These are phyloP conservation scores for Rhizoclosmatium sp. DNA, from an alignment of 192 early-diverging fungal species.

Conservation along the genomic window DNA sequence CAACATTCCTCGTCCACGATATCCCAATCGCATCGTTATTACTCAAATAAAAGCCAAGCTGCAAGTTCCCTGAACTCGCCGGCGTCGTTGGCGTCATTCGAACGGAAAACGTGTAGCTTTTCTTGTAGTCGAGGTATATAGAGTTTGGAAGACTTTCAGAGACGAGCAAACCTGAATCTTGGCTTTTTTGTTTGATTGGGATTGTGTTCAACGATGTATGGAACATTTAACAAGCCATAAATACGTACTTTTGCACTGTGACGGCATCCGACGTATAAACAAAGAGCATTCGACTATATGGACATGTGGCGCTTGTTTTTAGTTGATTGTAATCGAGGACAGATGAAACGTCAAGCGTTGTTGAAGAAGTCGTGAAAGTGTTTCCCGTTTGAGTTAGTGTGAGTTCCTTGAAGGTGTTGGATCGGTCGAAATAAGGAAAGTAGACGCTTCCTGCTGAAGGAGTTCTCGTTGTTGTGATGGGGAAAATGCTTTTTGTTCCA, in stretches of 20 bases:
- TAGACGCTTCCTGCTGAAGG: not conserved
- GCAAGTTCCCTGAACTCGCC: not conserved
- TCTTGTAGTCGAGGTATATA: constrained; percentile 20
- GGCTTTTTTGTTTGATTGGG: not conserved
- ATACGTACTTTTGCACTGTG: not conserved
- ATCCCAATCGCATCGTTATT: not conserved
- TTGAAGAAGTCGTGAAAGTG: not conserved
- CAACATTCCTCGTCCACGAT: not conserved
- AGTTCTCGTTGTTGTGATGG: not conserved
- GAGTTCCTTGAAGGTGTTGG: not conserved
- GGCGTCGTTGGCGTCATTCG: not conserved
- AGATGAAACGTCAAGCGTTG: not conserved
- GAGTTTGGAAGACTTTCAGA: constrained; percentile 4
- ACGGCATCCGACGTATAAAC: not conserved
- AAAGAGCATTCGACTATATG: constrained; percentile 17
- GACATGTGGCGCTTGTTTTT: not conserved
- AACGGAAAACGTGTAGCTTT: constrained; percentile 17
- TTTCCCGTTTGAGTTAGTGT: not conserved
- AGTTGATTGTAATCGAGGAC: not conserved
- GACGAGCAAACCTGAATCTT: not conserved
- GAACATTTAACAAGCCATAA: not conserved
- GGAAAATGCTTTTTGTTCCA: not conserved
- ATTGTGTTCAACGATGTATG: not conserved
- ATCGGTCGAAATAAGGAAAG: constrained; percentile 10
- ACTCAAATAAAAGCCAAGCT: constrained; percentile 12